phyloP scores from a whole-genome alignment of 257 asterid species.

The Linderniella brevidens region DNA sequence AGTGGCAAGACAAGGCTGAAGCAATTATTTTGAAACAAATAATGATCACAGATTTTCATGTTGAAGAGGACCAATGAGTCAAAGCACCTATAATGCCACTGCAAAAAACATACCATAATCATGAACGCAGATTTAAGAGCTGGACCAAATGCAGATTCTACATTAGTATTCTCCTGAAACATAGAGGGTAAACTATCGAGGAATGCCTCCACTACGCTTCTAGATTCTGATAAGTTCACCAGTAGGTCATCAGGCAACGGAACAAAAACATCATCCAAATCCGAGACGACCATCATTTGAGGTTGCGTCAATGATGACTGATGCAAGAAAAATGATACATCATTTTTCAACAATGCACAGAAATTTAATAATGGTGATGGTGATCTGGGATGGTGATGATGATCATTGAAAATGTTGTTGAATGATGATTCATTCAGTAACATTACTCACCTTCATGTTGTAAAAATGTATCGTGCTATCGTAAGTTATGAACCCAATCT shows the following conservation, averaged over 20 bases:
- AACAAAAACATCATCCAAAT: constrained; percentile 67
- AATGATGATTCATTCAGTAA: no score
- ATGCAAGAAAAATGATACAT: constrained; percentile 18
- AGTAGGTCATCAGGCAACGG: constrained; percentile 86
- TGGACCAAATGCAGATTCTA: constrained; percentile 99
- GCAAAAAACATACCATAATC: constrained; percentile 53
- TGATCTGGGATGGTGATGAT: no score
- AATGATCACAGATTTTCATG: no score
- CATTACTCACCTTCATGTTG: constrained; percentile 66
- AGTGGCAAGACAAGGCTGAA: constrained; percentile 13
- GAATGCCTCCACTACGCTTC: constrained; percentile 81
- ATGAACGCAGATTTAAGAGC: constrained; percentile 87
- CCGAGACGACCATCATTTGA: constrained; percentile 85
- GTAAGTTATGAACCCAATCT: constrained; percentile 86
- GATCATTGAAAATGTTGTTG: no score
- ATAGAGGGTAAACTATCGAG: constrained; percentile 87
- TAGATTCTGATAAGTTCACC: constrained; percentile 93
- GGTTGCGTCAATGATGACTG: constrained; percentile 84
- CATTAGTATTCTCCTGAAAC: constrained; percentile 80
- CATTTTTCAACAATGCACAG: neutral
- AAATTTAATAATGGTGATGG: no score
- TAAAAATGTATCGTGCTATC: constrained; percentile 95
- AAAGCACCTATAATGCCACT: constrained; percentile 11
- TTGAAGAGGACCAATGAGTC: neutral
- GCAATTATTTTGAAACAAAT: neutral